A percentile compares a stretch with the other conserved stretches of the same genome.
Conservation (phyloP, 2,329 filamentous ascomycete genomes). For the Sporothrix brasiliensis region DNA sequence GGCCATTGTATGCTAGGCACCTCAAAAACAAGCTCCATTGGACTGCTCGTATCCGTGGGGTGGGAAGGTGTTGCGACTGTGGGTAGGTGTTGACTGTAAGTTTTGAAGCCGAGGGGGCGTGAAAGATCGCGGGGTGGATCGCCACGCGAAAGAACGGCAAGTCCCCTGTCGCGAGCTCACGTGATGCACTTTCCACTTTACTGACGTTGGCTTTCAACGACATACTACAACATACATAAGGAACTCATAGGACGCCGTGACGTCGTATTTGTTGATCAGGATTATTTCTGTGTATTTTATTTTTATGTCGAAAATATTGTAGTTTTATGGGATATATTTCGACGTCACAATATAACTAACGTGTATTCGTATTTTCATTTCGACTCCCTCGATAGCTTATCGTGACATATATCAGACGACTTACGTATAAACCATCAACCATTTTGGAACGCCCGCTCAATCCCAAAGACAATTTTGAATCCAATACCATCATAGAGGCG, state of each 20-base stretch:
- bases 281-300: background rate
- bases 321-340: background rate
- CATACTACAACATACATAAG: background rate
- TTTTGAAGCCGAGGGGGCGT: background rate
- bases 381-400: too few species aligned
- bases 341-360: too few species aligned
- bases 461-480: background rate
- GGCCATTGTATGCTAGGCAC: slow-evolving; percentile 17
- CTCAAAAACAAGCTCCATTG: background rate
- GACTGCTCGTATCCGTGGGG: background rate
- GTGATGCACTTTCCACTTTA: slow-evolving; percentile 18
- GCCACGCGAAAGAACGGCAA: slow-evolving; percentile 20
- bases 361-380: too few species aligned
- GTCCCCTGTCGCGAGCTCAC: slow-evolving; percentile 21
- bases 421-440: too few species aligned
- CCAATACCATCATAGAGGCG: background rate
- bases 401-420: too few species aligned
- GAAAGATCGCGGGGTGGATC: slow-evolving; percentile 10
- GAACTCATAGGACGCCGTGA: background rate
- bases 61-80: background rate
- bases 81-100: background rate
- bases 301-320: background rate
- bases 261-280: background rate
- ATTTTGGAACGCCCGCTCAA: too few species aligned
- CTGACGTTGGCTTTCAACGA: background rate